These are phyloP conservation scores for Heliosperma pusillum DNA, from an alignment of 148 eudicot species.

Conservation along the genomic window DNA sequence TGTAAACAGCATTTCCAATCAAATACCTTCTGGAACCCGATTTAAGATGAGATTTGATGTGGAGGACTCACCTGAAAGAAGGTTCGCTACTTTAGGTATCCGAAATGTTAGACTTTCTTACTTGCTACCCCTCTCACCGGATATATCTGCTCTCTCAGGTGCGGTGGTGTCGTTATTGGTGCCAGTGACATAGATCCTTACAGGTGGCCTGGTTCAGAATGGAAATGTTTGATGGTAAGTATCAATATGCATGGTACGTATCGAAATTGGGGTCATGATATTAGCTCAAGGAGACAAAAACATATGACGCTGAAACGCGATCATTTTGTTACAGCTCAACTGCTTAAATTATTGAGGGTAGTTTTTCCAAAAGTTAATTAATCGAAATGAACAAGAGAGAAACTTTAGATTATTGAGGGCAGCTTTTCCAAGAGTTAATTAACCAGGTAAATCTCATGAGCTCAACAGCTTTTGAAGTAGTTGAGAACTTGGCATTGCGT, in stretches of 20 bases:
- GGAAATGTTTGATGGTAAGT: conserved; percentile 84
- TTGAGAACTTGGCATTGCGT: too few species aligned
- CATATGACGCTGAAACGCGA: conserved; percentile 29
- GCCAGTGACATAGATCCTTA: conserved; percentile 63
- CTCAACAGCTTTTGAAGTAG: too few species aligned
- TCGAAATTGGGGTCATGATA: too few species aligned
- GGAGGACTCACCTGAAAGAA: conserved; percentile 86
- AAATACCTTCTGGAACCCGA: conserved; percentile 57
- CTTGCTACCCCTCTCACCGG: neutral
- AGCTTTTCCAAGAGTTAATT: too few species aligned
- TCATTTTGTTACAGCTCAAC: too few species aligned
- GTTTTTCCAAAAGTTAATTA: too few species aligned
- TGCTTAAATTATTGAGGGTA: too few species aligned
- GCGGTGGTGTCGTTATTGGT: conserved; percentile 66
- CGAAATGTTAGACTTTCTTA: neutral
- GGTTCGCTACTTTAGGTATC: conserved; percentile 34
- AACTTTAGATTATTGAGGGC: too few species aligned
- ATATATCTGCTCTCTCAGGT: conserved; percentile 33
- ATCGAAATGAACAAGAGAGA: too few species aligned
- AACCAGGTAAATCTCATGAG: too few species aligned
- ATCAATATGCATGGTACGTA: neutral
- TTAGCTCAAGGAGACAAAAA: too few species aligned
- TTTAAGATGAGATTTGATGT: conserved; percentile 69
- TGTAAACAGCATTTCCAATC: conserved; percentile 41
- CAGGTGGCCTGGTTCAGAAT: conserved; percentile 75